Percentiles rank a stretch among this genome's conserved stretches.
phyloP scores from a whole-genome alignment of 2,329 filamentous ascomycete species.

The Arthroderma sp. region DNA sequence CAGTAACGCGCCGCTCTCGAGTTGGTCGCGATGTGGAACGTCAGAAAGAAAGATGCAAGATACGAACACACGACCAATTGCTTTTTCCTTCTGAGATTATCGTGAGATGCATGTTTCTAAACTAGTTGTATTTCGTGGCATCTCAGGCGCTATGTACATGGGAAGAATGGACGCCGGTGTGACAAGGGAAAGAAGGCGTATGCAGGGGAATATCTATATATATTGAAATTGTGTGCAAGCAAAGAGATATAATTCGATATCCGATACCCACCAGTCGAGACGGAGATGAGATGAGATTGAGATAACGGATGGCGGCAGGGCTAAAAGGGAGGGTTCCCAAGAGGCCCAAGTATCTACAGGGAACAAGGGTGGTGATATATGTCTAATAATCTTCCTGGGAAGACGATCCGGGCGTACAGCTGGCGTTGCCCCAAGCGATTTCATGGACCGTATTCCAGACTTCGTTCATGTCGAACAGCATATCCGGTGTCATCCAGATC shows the following conservation, averaged over 20 bases:
- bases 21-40: conserved; percentile 2
- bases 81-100: too few relatives aligned
- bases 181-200: not conserved
- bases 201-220: not conserved
- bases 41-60: not conserved
- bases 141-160: not conserved
- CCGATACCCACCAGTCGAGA: not conserved
- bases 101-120: too few relatives aligned
- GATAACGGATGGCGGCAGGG: not conserved
- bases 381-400: not conserved
- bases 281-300: too few relatives aligned
- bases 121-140: too few relatives aligned
- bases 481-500: conserved; percentile 46
- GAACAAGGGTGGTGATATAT: not conserved
- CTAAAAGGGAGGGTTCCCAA: not conserved
- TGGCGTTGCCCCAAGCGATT: conserved; percentile 30
- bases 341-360: not conserved
- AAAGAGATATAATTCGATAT: not conserved
- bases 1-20: not conserved
- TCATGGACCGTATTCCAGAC: conserved; percentile 41
- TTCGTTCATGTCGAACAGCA: conserved; percentile 40
- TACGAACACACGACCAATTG: not conserved
- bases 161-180: not conserved
- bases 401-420: conserved; percentile 20
- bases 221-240: not conserved